phyloP scores from a whole-genome alignment of 306 rosid genomes.

The Lathyrus tuberosus region DNA sequence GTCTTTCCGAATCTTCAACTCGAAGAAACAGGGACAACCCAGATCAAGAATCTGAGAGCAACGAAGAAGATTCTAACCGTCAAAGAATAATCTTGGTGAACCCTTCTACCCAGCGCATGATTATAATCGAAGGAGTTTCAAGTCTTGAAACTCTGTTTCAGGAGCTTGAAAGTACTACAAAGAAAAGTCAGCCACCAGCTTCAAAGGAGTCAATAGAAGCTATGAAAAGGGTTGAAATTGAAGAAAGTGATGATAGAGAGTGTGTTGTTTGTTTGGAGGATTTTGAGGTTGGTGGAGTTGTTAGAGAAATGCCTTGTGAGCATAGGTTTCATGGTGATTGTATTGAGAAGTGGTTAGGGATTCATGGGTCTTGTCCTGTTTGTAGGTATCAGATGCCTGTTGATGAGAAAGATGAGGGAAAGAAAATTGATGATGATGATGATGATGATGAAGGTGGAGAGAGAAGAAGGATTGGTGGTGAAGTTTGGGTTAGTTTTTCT shows the following conservation, averaged over 20 bases:
- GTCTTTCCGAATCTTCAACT: constrained; percentile 43
- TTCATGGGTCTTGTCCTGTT: constrained; percentile 83
- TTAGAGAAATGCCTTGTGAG: constrained; percentile 74
- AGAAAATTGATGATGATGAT: constrained; percentile 38
- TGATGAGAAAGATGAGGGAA: constrained; percentile 54
- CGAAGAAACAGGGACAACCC: constrained; percentile 19
- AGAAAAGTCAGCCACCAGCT: constrained; percentile 73
- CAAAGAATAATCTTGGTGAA: constrained; percentile 37
- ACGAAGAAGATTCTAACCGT: background rate
- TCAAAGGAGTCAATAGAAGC: constrained; percentile 70
- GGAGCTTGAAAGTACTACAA: constrained; percentile 28
- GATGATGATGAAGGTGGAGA: constrained; percentile 37
- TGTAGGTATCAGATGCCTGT: constrained; percentile 75
- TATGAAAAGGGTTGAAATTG: constrained; percentile 48
- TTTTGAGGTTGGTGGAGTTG: constrained; percentile 53
- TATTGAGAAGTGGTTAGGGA: constrained; percentile 74
- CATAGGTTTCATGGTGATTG: constrained; percentile 71
- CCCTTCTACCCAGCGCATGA: constrained; percentile 58
- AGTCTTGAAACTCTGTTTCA: constrained; percentile 57
- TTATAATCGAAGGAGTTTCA: constrained; percentile 61
- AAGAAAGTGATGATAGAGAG: constrained; percentile 48
- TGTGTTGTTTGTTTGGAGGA: constrained; percentile 83
- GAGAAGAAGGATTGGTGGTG: constrained; percentile 42
- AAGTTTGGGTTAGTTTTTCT: constrained; percentile 70
- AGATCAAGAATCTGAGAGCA: background rate